Evolutionary conservation across 129 eudicot genomes (phyloP), one percentile per base, ranked within the genome.

Genomic region (Lactuca sativa): DNA sequence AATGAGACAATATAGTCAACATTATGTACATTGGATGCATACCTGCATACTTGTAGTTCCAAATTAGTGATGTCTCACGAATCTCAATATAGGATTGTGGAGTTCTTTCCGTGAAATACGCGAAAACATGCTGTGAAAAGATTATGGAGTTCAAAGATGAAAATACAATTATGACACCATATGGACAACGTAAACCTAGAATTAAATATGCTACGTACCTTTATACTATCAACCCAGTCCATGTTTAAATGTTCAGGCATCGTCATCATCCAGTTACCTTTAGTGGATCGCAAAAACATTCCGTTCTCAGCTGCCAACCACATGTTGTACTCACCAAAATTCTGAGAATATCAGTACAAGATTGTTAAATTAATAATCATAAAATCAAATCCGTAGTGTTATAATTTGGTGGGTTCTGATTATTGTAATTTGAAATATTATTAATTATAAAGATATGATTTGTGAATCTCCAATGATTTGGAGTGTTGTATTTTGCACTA

Each of bases 21-120:
- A 25, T 25, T 25, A 25, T 25, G 30, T 25, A 25, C 30, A 25
- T 36, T 55, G 41, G 59, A 56, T 30, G 59, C 65, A 51, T 74
- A 89, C 98, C 96, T 76, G 98, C 87, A 83, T 88, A 92, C 79
- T 92, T 92, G 83, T 92, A 92, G 79, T 92, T 92, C 98, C 98
- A 92, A 38, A 92, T 90, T 47, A 92, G 91, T 48, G 91, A 92
- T 70, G 95, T 86, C 51, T 88, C 95, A 66, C 98, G 98, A 12
- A 44, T 82, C 69, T 92, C 96, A 58, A 83, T 77, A 80, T 86
- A 87, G 15, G 98, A 92, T 62, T 96, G 80, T 25, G 98, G 98
- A 21, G 98, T 92, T 81, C 96, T 79, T 47, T 84, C 96, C 6
- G 91, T 89, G 63, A 92, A 89, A 59, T 92, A 92, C 88, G 86